Evolutionary conservation across 2,329 filamentous ascomycete genomes (phyloP), one percentile per base, ranked within the genome.

Genomic region (Hymenotorrendiella dingleyae): DNA sequence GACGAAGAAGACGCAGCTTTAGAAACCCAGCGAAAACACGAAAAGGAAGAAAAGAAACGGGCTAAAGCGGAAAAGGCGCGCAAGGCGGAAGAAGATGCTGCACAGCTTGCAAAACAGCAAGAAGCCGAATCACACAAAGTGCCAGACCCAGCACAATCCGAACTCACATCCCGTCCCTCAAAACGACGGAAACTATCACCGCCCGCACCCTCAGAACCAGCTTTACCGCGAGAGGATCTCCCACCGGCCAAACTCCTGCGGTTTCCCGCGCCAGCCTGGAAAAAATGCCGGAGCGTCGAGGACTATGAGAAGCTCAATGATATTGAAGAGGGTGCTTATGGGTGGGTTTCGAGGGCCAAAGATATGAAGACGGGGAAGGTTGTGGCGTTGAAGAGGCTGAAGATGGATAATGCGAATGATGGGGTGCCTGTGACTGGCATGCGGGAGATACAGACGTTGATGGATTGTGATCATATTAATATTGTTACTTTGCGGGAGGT

Each of bases 281-380:
- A 78, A 38, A 71, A 68, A 44, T 85, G 84, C 59, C 75, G 85
- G 47, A 86, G 86, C 61, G 84, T 94, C 20, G 84, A 91, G 59
- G 83, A 87, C 59, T 98, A 90, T 67, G 86, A 96, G 58, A 85
- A 86, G 54, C 72, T 98, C 44, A 98, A 98, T 64, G 86, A 93
- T 62, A 98, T 98, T 57, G 93, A 97, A 65, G 93, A 98, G 68
- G 93, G 93, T 26, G 89, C 89, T 7, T 98, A 98, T 64, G 93
- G 93, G 34, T 91, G 83, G 77, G 93, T 98, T 4, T 90, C 90
- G 42, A 76, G 93, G 45, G 93, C 89, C 10, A 82, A 74, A 48
- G 84, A 94, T 56, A 71, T 75, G 23, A 68, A 71, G 4, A 91
- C 86, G 0, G 85, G 86, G 24, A 77, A 83, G 44, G 75, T 98